phyloP scores from a whole-genome alignment of 2,329 filamentous ascomycete species.

The Diaporthe vexans region DNA sequence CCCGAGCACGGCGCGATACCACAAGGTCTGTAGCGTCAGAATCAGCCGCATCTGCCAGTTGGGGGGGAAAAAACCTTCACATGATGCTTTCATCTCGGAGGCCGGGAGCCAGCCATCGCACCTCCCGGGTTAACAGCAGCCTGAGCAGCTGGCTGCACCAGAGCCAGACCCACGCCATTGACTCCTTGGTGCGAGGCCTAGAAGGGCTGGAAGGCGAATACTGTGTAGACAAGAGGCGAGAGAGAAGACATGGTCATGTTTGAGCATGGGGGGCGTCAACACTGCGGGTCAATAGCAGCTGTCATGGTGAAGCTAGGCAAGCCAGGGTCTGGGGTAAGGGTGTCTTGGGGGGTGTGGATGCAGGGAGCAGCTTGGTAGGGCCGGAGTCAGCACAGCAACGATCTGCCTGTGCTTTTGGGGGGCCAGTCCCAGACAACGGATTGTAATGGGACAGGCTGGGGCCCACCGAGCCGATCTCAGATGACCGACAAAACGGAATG shows the following conservation, averaged over 20 bases:
- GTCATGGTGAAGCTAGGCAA: not conserved
- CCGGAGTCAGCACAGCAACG: conserved; percentile 18
- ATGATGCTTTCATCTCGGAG: conserved; percentile 21
- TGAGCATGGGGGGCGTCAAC: conserved; percentile 29
- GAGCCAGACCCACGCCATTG: conserved; percentile 10
- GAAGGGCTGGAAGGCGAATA: not conserved
- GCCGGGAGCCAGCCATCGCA: conserved; percentile 9
- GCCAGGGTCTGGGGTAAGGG: not conserved
- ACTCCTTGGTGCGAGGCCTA: not conserved
- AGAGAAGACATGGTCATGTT: conserved; percentile 14
- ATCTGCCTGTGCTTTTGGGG: conserved; percentile 4
- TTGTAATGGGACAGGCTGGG: conserved; percentile 29
- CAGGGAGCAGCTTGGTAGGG: conserved; percentile 23
- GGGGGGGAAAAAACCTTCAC: conserved; percentile 15
- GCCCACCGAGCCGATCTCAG: conserved; percentile 32
- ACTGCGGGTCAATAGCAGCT: conserved; percentile 21
- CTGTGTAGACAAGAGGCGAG: not conserved
- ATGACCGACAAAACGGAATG: conserved; percentile 32
- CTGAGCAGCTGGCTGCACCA: not conserved
- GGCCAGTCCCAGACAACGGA: conserved; percentile 36
- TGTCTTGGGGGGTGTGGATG: conserved; percentile 9
- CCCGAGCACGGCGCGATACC: conserved; percentile 19
- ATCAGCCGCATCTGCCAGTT: conserved; percentile 40
- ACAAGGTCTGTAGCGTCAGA: conserved; percentile 5
- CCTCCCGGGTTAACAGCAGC: conserved; percentile 2